Evolutionary conservation across 164 flowering plant genomes (phyloP), one percentile per base, ranked within the genome.

Genomic region (Macadamia integrifolia): DNA sequence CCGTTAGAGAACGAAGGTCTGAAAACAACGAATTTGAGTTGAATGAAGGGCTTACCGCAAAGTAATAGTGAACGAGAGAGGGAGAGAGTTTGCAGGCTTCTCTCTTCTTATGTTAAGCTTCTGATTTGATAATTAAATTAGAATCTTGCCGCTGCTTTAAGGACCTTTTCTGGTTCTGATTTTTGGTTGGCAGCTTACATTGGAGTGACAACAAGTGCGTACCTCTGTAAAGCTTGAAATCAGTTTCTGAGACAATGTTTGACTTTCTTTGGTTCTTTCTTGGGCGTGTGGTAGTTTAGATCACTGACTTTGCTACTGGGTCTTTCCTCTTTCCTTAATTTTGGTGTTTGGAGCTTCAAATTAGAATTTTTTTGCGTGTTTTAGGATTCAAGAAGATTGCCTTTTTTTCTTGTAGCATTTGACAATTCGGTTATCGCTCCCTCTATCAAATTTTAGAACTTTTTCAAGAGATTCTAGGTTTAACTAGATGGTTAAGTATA

Each of bases 211-310:
- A 23, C 0, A 23, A 23, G 23, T 23, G 23, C 9, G 55, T 13
- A 15, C 0, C 12, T 59, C 43, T 67, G 66, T 76, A 68, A 71
- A 68, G 66, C 53, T 32, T 68, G 74, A 74, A 77, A 66, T 74
- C 43, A 61, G 58, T 18, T 55, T 67, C 62, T 58, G 17, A 65
- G 71, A 70, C 71, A 23, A 23, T 75, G 75, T 64, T 76, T 56
- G 62, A 62, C 23, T 23, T 76, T 76, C 67, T 66, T 72, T 48
- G 13, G n/a, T 58, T 60, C 23, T 66, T 49, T 67, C 48, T 57
- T 46, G 65, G 46, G 58, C 40, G 58, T 64, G 53, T 18, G 42
- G 69, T 60, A 55, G 67, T 72, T 32, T 62, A 35, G 60, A 52
- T 65, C 55, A 35, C 60, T 62, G 63, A 46, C 60, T 23, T 23